phyloP scores from a whole-genome alignment of 1,284 basidiomycete genomes.

The Exsudoporus floridanus region DNA sequence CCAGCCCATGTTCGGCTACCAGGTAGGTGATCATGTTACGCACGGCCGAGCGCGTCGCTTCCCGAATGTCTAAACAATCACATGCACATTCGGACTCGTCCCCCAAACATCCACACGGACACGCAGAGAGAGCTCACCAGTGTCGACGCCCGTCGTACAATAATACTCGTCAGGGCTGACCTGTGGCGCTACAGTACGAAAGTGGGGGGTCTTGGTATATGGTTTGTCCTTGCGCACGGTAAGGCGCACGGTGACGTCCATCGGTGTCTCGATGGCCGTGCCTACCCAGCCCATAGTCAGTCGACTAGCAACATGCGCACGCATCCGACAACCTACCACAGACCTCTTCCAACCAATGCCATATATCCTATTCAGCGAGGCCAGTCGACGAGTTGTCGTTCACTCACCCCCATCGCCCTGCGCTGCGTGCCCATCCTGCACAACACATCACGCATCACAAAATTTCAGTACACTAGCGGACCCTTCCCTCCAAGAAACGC shows the following conservation, averaged over 20 bases:
- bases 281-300: slow-evolving; percentile 34
- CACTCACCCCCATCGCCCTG: slow-evolving; percentile 61
- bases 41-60: slow-evolving; percentile 54
- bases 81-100: not conserved
- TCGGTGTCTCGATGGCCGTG: slow-evolving; percentile 62
- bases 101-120: not conserved
- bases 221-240: slow-evolving; percentile 56
- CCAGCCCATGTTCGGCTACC: slow-evolving; percentile 41
- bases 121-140: slow-evolving; percentile 31
- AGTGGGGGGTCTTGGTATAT: slow-evolving; percentile 60
- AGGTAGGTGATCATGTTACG: slow-evolving; percentile 58
- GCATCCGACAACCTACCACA: slow-evolving; percentile 43
- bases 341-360: slow-evolving; percentile 39
- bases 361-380: slow-evolving; percentile 6
- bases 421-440: slow-evolving; percentile 61
- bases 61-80: slow-evolving; percentile 47
- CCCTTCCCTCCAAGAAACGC: not conserved
- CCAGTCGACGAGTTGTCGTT: not conserved
- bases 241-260: slow-evolving; percentile 54
- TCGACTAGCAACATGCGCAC: not conserved
- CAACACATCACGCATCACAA: not conserved
- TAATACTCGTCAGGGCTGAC: slow-evolving; percentile 46
- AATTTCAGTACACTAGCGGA: not conserved
- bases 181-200: slow-evolving; percentile 34
- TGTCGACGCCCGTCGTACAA: slow-evolving; percentile 56